Evolutionary conservation across 2,329 filamentous ascomycete species (phyloP).

Genomic region (Alternaria tenuissima): DNA sequence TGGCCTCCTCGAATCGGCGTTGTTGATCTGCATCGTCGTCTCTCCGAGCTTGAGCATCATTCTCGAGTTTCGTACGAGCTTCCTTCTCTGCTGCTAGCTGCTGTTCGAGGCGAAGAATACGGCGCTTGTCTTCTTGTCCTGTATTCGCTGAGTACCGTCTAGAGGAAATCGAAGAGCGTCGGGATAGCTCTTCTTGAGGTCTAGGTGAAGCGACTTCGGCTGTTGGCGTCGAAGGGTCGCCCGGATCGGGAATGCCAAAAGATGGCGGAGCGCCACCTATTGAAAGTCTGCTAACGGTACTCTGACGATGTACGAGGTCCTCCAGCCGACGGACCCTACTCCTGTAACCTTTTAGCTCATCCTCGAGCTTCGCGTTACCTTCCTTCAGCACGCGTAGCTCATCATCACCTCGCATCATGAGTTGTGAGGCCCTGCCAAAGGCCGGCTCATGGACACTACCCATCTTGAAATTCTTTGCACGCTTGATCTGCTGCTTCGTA

Average conservation of each 20-base stretch:
- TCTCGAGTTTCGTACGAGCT: slow-evolving; percentile 70
- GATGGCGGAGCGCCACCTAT: slow-evolving; percentile 58
- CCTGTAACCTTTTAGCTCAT: slow-evolving; percentile 83
- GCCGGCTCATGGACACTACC: slow-evolving; percentile 93
- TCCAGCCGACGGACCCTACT: slow-evolving; percentile 91
- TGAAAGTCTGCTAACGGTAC: slow-evolving; percentile 62
- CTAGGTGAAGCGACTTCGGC: slow-evolving; percentile 45
- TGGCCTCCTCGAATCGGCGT: slow-evolving; percentile 80
- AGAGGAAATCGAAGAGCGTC: slow-evolving; percentile 68
- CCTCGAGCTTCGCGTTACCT: slow-evolving; percentile 65
- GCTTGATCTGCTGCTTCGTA: slow-evolving; percentile 84
- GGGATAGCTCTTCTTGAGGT: slow-evolving; percentile 58
- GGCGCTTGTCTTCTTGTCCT: slow-evolving; percentile 67
- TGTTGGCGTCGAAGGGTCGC: slow-evolving; percentile 50
- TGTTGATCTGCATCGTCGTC: slow-evolving; percentile 67
- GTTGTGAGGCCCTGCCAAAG: slow-evolving; percentile 79
- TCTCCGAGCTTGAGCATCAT: slow-evolving; percentile 68
- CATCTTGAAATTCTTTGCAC: slow-evolving; percentile 93
- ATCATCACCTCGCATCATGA: slow-evolving; percentile 86
- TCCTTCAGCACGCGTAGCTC: slow-evolving; percentile 68
- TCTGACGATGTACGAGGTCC: slow-evolving; percentile 88
- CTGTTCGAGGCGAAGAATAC: slow-evolving; percentile 74
- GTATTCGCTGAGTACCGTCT: slow-evolving; percentile 69
- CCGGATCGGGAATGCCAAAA: slow-evolving; percentile 43
- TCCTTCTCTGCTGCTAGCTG: slow-evolving; percentile 80